These are phyloP conservation scores for Nigrospora oryzae DNA, from an alignment of 2,329 filamentous ascomycete genomes.

Conservation along the genomic window DNA sequence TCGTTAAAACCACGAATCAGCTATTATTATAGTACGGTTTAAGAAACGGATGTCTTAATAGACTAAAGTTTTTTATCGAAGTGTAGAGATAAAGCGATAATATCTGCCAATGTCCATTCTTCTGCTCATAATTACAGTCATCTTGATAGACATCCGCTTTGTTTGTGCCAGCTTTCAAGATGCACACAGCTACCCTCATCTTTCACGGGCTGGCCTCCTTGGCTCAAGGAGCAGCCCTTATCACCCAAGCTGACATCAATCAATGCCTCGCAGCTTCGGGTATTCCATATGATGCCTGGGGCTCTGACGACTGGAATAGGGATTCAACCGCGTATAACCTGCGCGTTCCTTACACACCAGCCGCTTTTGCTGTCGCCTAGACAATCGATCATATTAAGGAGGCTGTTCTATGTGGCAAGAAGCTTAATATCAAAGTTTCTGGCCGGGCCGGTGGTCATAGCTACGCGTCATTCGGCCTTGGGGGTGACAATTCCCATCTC, in stretches of 20 bases:
- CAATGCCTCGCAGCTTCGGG: slow-evolving; percentile 15
- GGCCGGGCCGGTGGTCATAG: slow-evolving; percentile 39
- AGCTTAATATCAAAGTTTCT: slow-evolving; percentile 31
- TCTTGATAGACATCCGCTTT: too few relatives aligned
- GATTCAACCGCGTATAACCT: slow-evolving; percentile 19
- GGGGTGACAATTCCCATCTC: slow-evolving; percentile 33
- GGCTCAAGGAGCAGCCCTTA: slow-evolving; percentile 11
- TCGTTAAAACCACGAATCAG: too few relatives aligned
- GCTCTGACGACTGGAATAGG: slow-evolving; percentile 17
- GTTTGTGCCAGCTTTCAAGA: background rate
- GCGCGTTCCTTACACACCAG: slow-evolving; percentile 20
- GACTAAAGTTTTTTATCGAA: too few relatives aligned
- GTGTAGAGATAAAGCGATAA: too few relatives aligned
- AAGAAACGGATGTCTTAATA: too few relatives aligned
- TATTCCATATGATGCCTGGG: slow-evolving; percentile 13
- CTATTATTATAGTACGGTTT: too few relatives aligned
- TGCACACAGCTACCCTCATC: background rate
- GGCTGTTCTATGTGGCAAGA: slow-evolving; percentile 31
- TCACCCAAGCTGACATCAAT: slow-evolving; percentile 16
- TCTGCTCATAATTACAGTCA: too few relatives aligned
- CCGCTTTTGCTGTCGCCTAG: slow-evolving; percentile 30
- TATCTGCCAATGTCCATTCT: too few relatives aligned
- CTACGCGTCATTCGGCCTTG: slow-evolving; percentile 34
- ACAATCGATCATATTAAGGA: slow-evolving; percentile 31
- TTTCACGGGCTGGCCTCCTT: slow-evolving; percentile 20